Conservation (phyloP, 2,329 filamentous ascomycete genomes). For the Aspergillus texensis region DNA sequence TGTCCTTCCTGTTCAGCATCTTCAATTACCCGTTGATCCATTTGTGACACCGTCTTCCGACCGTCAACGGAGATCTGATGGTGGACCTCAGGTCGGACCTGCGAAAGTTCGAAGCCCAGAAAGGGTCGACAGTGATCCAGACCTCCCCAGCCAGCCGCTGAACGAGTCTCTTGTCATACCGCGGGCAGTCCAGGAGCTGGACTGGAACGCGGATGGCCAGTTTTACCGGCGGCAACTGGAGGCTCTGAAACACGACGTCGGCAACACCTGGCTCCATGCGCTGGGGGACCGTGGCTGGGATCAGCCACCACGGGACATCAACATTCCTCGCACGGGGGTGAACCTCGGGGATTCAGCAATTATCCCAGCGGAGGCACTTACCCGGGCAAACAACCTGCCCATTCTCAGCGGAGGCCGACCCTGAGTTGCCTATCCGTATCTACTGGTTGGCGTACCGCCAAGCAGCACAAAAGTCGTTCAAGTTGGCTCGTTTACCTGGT, state of each 20-base stretch:
- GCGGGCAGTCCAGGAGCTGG: slow-evolving; percentile 28
- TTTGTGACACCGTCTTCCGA: slow-evolving; percentile 29
- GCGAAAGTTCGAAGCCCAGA: slow-evolving; percentile 26
- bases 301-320: slow-evolving; percentile 33
- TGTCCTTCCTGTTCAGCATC: slow-evolving; percentile 32
- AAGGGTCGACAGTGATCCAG: slow-evolving; percentile 22
- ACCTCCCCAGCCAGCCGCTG: slow-evolving; percentile 18
- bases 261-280: slow-evolving; percentile 83
- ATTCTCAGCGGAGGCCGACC: slow-evolving; percentile 47
- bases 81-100: slow-evolving; percentile 31
- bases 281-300: slow-evolving; percentile 74
- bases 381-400: slow-evolving; percentile 41
- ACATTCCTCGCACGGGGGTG: slow-evolving; percentile 31
- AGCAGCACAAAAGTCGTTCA: background rate
- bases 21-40: slow-evolving; percentile 31
- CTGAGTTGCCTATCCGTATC: slow-evolving; percentile 7
- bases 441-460: background rate
- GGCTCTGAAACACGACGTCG: slow-evolving; percentile 79
- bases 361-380: slow-evolving; percentile 36
- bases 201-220: slow-evolving; percentile 62
- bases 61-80: slow-evolving; percentile 35
- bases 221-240: slow-evolving; percentile 88
- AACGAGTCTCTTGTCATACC: slow-evolving; percentile 25
- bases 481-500: background rate
- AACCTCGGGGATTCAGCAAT: slow-evolving; percentile 35